These are phyloP conservation scores for Ganoderma meredithae DNA, from an alignment of 1,284 basidiomycete species.

Conservation along the genomic window DNA sequence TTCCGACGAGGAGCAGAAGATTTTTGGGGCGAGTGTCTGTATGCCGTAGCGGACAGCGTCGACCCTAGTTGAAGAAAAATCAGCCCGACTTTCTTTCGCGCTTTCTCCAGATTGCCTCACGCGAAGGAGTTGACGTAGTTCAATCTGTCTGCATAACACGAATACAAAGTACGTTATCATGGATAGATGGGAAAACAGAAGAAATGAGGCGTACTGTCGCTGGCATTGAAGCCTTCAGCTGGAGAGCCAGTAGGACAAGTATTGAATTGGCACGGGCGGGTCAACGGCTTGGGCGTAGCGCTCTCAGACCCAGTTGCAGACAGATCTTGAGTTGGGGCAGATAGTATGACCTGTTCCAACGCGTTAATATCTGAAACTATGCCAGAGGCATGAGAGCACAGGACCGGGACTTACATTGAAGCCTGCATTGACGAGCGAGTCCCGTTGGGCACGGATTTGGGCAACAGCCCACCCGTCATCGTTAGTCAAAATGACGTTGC, in stretches of 20 bases:
- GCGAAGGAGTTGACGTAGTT: constrained; percentile 47
- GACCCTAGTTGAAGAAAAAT: constrained; percentile 36
- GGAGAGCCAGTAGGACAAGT: constrained; percentile 52
- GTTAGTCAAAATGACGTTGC: constrained; percentile 48
- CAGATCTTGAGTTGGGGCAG: constrained; percentile 48
- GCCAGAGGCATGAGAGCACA: too few relatives aligned
- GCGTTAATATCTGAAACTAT: neutral
- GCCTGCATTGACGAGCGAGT: constrained; percentile 48
- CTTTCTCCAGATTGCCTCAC: constrained; percentile 27
- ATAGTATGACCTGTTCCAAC: constrained; percentile 46
- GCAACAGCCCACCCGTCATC: constrained; percentile 63
- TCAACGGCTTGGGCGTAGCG: constrained; percentile 36
- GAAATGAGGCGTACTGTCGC: constrained; percentile 45
- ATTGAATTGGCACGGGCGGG: constrained; percentile 49
- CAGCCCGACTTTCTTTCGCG: neutral
- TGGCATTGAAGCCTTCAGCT: constrained; percentile 50
- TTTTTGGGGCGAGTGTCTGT: constrained; percentile 51
- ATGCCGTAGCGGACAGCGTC: constrained; percentile 55
- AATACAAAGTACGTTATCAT: neutral
- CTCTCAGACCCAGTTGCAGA: constrained; percentile 51
- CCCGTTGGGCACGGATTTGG: constrained; percentile 54
- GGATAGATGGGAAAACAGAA: neutral
- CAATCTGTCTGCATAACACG: constrained; percentile 26
- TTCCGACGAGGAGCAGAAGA: constrained; percentile 53
- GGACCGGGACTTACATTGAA: constrained; percentile 46